These are phyloP conservation scores for Cynara cardunculus DNA, from an alignment of 129 eudicot species.

Conservation along the genomic window DNA sequence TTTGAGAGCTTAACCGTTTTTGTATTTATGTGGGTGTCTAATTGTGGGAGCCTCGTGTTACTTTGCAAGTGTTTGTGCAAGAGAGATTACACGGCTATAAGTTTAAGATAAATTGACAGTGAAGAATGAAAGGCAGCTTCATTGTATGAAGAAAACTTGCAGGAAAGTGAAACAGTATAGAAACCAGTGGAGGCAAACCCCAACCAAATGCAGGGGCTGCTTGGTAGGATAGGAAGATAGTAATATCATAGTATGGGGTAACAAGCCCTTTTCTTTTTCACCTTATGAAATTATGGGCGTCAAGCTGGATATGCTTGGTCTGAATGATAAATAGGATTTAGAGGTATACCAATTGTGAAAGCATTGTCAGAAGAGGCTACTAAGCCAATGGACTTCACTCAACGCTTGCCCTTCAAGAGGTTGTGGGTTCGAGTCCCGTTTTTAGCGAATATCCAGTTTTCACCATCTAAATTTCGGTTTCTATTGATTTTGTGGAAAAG, in stretches of 20 bases:
- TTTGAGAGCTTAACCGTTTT: background rate
- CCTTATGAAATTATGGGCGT: background rate
- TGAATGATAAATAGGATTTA: background rate
- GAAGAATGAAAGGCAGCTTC: background rate
- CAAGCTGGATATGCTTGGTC: background rate
- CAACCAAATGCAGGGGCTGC: background rate
- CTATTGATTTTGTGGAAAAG: no score
- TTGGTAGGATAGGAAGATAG: background rate
- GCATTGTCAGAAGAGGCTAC: no score
- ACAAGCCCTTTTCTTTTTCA: background rate
- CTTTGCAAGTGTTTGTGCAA: background rate
- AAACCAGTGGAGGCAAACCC: background rate
- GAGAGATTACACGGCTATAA: background rate
- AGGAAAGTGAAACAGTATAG: background rate
- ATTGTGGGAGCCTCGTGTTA: conserved; percentile 1
- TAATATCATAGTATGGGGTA: background rate
- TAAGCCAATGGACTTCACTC: background rate
- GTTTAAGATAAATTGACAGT: background rate
- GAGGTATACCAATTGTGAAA: no score
- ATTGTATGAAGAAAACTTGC: background rate
- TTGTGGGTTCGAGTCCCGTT: no score
- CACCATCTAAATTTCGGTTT: no score
- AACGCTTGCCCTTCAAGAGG: no score
- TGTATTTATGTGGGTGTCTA: background rate
- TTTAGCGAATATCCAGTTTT: background rate